Base-by-base conservation (phyloP, 768 basidiomycete genomes). In the Termitomyces sp. region DNA sequence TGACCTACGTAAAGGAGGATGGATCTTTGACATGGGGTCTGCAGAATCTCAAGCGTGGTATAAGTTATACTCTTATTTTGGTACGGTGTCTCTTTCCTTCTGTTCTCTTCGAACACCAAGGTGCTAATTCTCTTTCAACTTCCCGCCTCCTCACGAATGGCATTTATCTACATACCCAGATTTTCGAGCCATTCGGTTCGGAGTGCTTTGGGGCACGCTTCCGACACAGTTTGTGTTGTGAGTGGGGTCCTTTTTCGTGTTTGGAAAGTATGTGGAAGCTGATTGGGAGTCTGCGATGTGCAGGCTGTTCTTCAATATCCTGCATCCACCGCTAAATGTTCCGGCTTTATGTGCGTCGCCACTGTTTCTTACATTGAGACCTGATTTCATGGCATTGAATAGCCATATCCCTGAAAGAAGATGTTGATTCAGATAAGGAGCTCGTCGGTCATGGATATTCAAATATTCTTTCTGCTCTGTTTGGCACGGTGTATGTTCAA, bases 171-270 rank as follows among this genome's bases (percentile, higher is more conserved):
- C 29, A n/a, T 65, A n/a, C n/a, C n/a, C n/a, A 92, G 90, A 94
- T 66, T 79, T 83, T 61, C 66, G 67, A 18, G 76, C 79, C 24
- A 83, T 90, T n/a, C 75, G 74, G 22, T 92, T 84, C 73, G 72
- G 67, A 8, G 83, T 88, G 0, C 76, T 99, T 32, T 88, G 88
- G 86, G 73, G 80, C 1, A 95, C 93, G 0, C 72, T 99, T 67
- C 95, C 96, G 4, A 98, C 95, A 2, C 96, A 98, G 67, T 83
- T 98, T 59, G 96, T 96, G 8, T 70, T 99, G 85, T 88, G 60
- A 66, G 90, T 73, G 68, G 14, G 16, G 16, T 24, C 24, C 16
- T 5, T 10, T 37, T 26, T 12, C 20, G 13, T n/a, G 34, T 56
- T 39, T 18, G 12, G 14, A 14, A 26, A 24, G 24, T 26, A 26